Evolutionary conservation across 2,329 filamentous ascomycete genomes (phyloP), one percentile per base, ranked within the genome.

Genomic region (Helotiales sp.): DNA sequence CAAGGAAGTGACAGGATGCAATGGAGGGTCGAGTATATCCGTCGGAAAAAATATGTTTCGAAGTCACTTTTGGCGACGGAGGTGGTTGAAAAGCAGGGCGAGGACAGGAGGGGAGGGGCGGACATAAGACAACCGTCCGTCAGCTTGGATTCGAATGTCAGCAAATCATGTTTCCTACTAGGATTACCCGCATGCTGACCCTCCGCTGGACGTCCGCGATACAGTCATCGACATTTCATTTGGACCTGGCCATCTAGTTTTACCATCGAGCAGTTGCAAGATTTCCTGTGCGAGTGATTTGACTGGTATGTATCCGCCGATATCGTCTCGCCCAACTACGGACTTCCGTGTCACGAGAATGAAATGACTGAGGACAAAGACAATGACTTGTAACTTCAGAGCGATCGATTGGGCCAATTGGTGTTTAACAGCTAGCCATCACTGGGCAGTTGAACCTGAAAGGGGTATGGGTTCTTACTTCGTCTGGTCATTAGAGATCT

Each of bases 141-240:
- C 26, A 7, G 13, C 5, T 15, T 30, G 13, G 11, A 3, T n/a
- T n/a, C n/a, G n/a, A 15, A 2, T 1, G 11, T 52, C 15, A 17
- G 26, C 49, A 24, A 52, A 52, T 52, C 49, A 52, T 13, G 5
- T 30, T 5, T 15, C 15, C 3, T 15, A 28, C 4, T 6, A 26
- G 10, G 22, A 20, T 45, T 49, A 52, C 24, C 24, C 60, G 45
- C 32, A 32, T n/a, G 15, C 20, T 62, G 45, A 62, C 15, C 47
- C 24, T 62, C 60, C 60, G 45, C 22, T 24, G 24, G 20, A 49
- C 28, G n/a, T 37, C 60, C 60, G 60, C 28, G 13, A 26, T 30
- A 52, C 49, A 52, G 49, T 52, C 49, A 52, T 52, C 49, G n/a
- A 30, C 1, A 28, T 0, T 30, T 30, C 3, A 30, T n/a, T 30